Evolutionary conservation across 2,329 filamentous ascomycete genomes (phyloP), one percentile per base, ranked within the genome.

Genomic region (Penicillium sp.): DNA sequence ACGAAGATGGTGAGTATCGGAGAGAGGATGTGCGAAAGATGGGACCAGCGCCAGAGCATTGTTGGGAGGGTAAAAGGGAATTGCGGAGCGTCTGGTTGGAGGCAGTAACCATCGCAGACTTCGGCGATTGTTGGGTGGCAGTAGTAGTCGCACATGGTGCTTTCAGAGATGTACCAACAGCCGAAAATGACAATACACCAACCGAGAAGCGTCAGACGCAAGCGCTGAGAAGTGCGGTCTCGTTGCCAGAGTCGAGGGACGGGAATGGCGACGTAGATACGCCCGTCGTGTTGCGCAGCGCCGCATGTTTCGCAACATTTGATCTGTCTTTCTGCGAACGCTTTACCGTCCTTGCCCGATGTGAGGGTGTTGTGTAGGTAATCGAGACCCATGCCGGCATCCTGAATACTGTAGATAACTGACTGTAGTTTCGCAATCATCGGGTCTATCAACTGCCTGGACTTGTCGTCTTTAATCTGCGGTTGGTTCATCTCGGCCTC

Each of bases 51-150:
- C 68, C 68, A 81, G 3, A 83, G 57, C 64, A 85, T 74, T 3
- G 81, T 84, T 3, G 81, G 79, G 5, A 83, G 73, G 5, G 83
- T 81, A 59, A 78, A 82, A 0, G 83, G 83, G 51, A 78, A 81
- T 21, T 71, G 64, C 0, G 83, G 83, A 9, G 80, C 80, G 59
- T 82, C 71, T 20, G 75, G 75, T 45, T 77, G 71, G 33, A 82
- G 70, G 53, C 79, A 80, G 58, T 78, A 81, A 21, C 77, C 79
- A 35, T 74, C 68, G 61, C 82, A 83, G 7, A 64, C 72, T 12
- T 69, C 62, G 4, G 80, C 77, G 58, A 80, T 77, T 7, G 70
- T 60, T 3, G 77, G 78, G 48, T 81, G 78, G 64, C 79, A 82
- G 66, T 80, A 83, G 26, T 74, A 68, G 35, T 80, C 76, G 61